A percentile compares a stretch with the other conserved stretches of the same genome.
These are phyloP conservation scores for Daldinia childiae DNA, from an alignment of 495 filamentous ascomycete genomes.

Conservation along the genomic window DNA sequence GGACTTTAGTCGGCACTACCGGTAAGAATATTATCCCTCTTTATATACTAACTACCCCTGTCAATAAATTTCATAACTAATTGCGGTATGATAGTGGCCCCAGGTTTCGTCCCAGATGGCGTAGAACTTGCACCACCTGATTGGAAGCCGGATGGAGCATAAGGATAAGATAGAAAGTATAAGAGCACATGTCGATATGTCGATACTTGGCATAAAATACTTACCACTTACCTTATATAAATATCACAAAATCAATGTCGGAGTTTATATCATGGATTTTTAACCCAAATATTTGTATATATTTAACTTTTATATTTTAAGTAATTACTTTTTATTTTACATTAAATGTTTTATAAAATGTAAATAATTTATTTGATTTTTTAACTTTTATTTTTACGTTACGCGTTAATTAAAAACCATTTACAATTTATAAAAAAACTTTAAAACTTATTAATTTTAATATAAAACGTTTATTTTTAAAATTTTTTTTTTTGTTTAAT, in stretches of 20 bases:
- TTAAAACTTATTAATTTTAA: too few species aligned
- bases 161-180: not conserved
- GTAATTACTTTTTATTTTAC: not conserved
- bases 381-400: too few species aligned
- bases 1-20: slow-evolving; percentile 60
- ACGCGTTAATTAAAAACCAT: too few species aligned
- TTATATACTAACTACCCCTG: not conserved
- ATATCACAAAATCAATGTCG: not conserved
- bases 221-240: not conserved
- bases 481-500: too few species aligned
- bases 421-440: too few species aligned
- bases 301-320: not conserved
- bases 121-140: slow-evolving; percentile 50
- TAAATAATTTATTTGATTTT: too few species aligned
- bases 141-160: slow-evolving; percentile 48
- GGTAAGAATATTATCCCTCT: slow-evolving; percentile 40
- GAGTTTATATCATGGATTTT: not conserved
- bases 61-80: not conserved
- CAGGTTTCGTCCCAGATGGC: slow-evolving; percentile 50
- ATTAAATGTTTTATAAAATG: not conserved
- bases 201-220: not conserved
- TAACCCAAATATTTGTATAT: not conserved
- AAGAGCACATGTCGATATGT: not conserved
- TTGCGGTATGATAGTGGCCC: slow-evolving; percentile 45
- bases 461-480: too few species aligned